Conservation (phyloP, 805 yeast species). For the Pichia paraexigua region DNA sequence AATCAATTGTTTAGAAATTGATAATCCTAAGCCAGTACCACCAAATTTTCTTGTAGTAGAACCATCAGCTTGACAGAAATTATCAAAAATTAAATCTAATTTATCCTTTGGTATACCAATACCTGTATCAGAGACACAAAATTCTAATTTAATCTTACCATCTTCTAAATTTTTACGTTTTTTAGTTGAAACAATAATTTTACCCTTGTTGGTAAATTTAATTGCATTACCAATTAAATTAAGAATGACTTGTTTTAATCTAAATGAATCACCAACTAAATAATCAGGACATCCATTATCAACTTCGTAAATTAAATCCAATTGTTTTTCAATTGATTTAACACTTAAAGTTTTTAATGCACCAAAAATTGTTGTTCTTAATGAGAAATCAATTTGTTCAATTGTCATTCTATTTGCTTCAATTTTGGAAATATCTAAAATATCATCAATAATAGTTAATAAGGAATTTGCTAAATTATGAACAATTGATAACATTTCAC, state of each 20-base stretch:
- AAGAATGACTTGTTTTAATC: conserved; percentile 79
- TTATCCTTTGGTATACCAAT: conserved; percentile 85
- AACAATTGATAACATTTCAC: conserved; percentile 86
- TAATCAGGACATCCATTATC: conserved; percentile 85
- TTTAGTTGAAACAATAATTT: conserved; percentile 63
- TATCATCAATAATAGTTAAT: conserved; percentile 82
- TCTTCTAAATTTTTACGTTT: conserved; percentile 27
- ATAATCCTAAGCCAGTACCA: conserved; percentile 85
- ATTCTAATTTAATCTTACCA: conserved; percentile 51
- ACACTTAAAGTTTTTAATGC: conserved; percentile 86
- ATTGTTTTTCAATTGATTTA: conserved; percentile 78
- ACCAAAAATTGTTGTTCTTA: conserved; percentile 83
- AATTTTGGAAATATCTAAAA: conserved; percentile 84
- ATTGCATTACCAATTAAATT: conserved; percentile 87
- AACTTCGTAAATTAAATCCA: conserved; percentile 71
- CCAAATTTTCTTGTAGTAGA: conserved; percentile 89
- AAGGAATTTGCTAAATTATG: conserved; percentile 81
- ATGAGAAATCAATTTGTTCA: conserved; percentile 78
- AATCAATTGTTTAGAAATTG: conserved; percentile 80
- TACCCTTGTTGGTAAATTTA: conserved; percentile 77
- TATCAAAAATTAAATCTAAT: conserved; percentile 77
- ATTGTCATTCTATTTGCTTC: conserved; percentile 93
- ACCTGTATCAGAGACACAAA: conserved; percentile 86
- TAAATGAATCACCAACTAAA: conserved; percentile 80
- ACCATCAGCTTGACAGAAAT: conserved; percentile 91